Conservation (phyloP, 2,329 filamentous ascomycete species). For the Camillea tinctor region DNA sequence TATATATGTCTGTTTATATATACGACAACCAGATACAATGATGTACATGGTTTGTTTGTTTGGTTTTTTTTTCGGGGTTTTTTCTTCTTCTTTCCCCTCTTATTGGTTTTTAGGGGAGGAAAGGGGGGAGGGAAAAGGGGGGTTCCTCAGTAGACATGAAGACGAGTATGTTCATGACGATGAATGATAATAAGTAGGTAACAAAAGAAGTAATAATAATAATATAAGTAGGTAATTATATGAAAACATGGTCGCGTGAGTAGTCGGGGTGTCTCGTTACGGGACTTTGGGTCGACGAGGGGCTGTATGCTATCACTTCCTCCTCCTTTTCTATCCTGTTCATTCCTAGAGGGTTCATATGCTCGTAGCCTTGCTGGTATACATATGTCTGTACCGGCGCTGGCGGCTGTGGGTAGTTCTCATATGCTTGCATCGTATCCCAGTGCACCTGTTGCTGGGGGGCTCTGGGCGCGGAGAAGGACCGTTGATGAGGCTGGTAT, state of each 20-base stretch:
- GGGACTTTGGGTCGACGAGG: slow-evolving; percentile 16
- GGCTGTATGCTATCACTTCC: slow-evolving; percentile 14
- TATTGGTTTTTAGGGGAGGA: too few relatives aligned
- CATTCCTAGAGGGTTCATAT: slow-evolving; percentile 56
- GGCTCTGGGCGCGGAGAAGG: slow-evolving; percentile 55
- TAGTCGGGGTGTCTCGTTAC: slow-evolving; percentile 19
- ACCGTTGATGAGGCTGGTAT: slow-evolving; percentile 54
- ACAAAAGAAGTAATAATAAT: not conserved
- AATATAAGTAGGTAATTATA: slow-evolving; percentile 16
- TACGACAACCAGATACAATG: not conserved
- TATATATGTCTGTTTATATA: slow-evolving; percentile 7
- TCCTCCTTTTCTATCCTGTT: slow-evolving; percentile 48
- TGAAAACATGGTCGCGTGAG: slow-evolving; percentile 26
- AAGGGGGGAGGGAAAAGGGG: too few relatives aligned
- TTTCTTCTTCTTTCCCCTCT: too few relatives aligned
- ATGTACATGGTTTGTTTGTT: slow-evolving; percentile 1
- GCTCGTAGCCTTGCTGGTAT: slow-evolving; percentile 32
- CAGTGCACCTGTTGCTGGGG: slow-evolving; percentile 43
- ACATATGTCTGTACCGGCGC: slow-evolving; percentile 17
- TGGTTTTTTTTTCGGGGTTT: not conserved
- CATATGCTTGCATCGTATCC: slow-evolving; percentile 43
- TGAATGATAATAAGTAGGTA: not conserved
- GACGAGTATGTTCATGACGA: too few relatives aligned
- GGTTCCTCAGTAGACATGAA: too few relatives aligned
- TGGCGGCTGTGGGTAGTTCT: slow-evolving; percentile 29